A percentile compares a stretch with the other conserved stretches of the same genome.
phyloP scores from a whole-genome alignment of 1,284 basidiomycete genomes.

The Tilletia indica region DNA sequence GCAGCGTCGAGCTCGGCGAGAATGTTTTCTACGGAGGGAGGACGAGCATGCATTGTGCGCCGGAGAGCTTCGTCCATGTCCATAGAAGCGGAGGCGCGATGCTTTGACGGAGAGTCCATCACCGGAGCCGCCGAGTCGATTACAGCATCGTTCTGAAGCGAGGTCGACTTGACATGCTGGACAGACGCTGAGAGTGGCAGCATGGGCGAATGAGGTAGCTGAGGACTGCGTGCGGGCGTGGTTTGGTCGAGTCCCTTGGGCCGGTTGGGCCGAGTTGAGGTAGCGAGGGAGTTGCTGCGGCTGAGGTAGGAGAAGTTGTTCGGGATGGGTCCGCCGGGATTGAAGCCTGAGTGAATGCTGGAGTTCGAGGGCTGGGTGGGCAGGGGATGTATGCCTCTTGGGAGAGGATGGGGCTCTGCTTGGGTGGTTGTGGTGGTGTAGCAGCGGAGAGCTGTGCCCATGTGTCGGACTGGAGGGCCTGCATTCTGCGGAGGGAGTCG shows the following conservation, averaged over 20 bases:
- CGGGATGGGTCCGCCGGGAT: conserved; percentile 42
- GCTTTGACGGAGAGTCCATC: conserved; percentile 23
- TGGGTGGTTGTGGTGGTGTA: neutral
- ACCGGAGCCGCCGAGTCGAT: neutral
- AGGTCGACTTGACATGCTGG: neutral
- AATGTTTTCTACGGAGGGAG: conserved; percentile 13
- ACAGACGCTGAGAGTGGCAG: conserved; percentile 18
- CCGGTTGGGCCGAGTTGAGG: conserved; percentile 36
- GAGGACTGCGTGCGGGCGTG: neutral
- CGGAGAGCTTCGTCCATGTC: neutral
- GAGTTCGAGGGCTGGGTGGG: conserved; percentile 22
- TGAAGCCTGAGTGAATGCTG: conserved; percentile 39
- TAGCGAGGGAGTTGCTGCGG: conserved; percentile 40
- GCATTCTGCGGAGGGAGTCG: conserved; percentile 6
- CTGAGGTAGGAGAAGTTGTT: conserved; percentile 46
- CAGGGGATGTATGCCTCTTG: conserved; percentile 5
- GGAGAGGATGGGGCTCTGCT: neutral
- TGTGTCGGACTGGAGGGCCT: conserved; percentile 5
- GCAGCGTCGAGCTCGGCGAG: conserved; percentile 14
- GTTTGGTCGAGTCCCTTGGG: conserved; percentile 31
- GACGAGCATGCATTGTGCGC: conserved; percentile 9
- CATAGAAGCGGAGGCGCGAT: conserved; percentile 18
- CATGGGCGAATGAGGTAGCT: neutral
- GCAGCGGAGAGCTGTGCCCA: neutral
- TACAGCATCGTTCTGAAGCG: neutral